These are phyloP conservation scores for Microdochium nivale DNA, from an alignment of 2,329 filamentous ascomycete genomes.

Conservation along the genomic window DNA sequence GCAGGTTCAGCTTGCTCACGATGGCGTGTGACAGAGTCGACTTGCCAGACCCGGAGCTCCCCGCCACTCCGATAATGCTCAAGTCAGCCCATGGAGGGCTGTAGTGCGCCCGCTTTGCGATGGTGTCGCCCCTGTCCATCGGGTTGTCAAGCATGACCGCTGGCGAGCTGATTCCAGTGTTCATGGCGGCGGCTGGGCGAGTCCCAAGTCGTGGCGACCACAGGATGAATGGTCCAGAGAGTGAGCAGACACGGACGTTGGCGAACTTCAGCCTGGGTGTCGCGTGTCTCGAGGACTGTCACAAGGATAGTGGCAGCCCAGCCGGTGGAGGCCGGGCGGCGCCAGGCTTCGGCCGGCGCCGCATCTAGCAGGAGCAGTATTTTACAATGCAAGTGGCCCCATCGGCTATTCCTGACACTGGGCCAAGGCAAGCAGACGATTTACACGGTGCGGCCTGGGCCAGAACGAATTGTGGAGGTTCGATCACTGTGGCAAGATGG, in stretches of 20 bases:
- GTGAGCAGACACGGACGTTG: neutral
- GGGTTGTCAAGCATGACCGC: slow-evolving; percentile 20
- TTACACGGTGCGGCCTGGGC: too few relatives aligned
- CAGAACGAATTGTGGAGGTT: too few relatives aligned
- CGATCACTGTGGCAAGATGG: too few relatives aligned
- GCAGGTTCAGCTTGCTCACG: slow-evolving; percentile 79
- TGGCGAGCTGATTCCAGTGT: slow-evolving; percentile 14
- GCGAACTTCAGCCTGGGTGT: neutral
- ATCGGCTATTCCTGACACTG: neutral
- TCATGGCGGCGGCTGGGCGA: slow-evolving; percentile 11
- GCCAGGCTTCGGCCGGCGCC: neutral
- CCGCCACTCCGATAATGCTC: slow-evolving; percentile 92
- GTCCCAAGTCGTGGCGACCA: neutral
- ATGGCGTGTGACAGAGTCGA: slow-evolving; percentile 90
- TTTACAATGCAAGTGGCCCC: neutral
- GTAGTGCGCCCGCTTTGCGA: slow-evolving; percentile 63
- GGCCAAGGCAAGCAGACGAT: neutral
- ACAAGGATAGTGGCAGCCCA: neutral
- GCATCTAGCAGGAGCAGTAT: neutral
- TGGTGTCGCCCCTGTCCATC: slow-evolving; percentile 26
- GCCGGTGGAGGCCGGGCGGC: neutral
- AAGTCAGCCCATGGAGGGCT: slow-evolving; percentile 93
- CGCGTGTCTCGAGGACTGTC: neutral
- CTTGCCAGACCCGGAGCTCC: slow-evolving; percentile 91
- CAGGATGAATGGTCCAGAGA: neutral